These are phyloP conservation scores for Hypoxylon rubiginosum DNA, from an alignment of 2,329 filamentous ascomycete genomes.

Conservation along the genomic window DNA sequence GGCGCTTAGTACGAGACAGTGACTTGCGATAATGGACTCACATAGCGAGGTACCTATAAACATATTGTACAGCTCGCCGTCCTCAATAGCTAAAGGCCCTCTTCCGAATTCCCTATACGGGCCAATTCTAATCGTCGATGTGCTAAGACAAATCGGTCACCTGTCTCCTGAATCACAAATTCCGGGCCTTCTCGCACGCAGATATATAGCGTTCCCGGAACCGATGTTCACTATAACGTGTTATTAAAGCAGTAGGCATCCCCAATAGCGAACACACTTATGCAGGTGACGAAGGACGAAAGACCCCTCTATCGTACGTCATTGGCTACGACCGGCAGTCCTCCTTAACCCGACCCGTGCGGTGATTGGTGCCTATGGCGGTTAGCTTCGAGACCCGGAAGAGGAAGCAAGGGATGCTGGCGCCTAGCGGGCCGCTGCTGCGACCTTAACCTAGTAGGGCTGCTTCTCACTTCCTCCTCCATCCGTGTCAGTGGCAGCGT, in stretches of 20 bases:
- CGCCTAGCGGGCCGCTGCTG: conserved; percentile 41
- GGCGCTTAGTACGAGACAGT: conserved; percentile 30
- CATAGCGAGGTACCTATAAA: background rate
- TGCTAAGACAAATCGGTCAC: background rate
- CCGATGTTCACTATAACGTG: background rate
- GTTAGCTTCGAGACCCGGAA: conserved; percentile 26
- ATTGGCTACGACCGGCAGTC: conserved; percentile 37
- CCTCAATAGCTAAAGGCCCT: background rate
- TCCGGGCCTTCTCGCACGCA: conserved; percentile 1
- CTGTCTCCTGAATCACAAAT: background rate
- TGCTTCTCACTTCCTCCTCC: conserved; percentile 20
- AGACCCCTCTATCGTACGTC: conserved; percentile 38
- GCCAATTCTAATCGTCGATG: conserved; percentile 1
- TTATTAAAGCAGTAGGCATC: conserved; percentile 13
- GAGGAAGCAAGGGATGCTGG: conserved; percentile 33
- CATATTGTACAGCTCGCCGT: background rate
- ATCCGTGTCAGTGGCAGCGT: background rate
- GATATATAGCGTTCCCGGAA: background rate
- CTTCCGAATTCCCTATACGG: background rate
- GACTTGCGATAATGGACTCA: background rate
- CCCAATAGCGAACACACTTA: conserved; percentile 33
- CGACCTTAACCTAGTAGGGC: conserved; percentile 35
- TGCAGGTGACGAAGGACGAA: conserved; percentile 40
- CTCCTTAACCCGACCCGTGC: conserved; percentile 17
- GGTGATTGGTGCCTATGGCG: conserved; percentile 36